phyloP scores from a whole-genome alignment of 2,329 filamentous ascomycete species.

The Talaromyces sp. region DNA sequence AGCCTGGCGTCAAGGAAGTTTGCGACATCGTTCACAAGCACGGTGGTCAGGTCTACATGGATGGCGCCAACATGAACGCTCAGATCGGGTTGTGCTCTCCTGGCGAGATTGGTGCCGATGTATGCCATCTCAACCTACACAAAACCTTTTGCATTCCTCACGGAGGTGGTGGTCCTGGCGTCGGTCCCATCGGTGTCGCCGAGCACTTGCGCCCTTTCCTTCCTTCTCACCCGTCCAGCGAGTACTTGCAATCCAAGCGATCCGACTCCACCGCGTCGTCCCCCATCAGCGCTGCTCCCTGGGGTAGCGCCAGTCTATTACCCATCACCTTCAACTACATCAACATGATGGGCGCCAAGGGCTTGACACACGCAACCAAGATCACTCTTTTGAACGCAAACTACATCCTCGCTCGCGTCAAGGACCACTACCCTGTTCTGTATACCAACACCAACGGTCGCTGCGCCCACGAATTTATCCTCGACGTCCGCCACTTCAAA shows the following conservation, averaged over 20 bases:
- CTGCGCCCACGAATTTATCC: slow-evolving; percentile 96
- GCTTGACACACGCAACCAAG: slow-evolving; percentile 84
- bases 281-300: slow-evolving; percentile 72
- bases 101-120: slow-evolving; percentile 90
- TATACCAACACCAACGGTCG: slow-evolving; percentile 86
- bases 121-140: slow-evolving; percentile 95
- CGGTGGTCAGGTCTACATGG: slow-evolving; percentile 96
- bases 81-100: slow-evolving; percentile 94
- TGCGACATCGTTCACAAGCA: slow-evolving; percentile 81
- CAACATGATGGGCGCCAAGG: slow-evolving; percentile 81
- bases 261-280: slow-evolving; percentile 53
- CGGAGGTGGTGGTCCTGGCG: slow-evolving; percentile 87
- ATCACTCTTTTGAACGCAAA: slow-evolving; percentile 94
- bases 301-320: slow-evolving; percentile 85
- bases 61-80: slow-evolving; percentile 97
- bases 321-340: slow-evolving; percentile 96
- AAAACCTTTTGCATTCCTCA: slow-evolving; percentile 99
- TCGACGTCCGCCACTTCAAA: slow-evolving; percentile 82
- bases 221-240: slow-evolving; percentile 64
- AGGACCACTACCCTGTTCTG: slow-evolving; percentile 82
- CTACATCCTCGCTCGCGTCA: slow-evolving; percentile 86
- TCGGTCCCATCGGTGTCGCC: slow-evolving; percentile 91
- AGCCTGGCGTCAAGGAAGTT: slow-evolving; percentile 79
- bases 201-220: slow-evolving; percentile 72
- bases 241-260: slow-evolving; percentile 42